These are phyloP conservation scores for Aspergillus neoniger DNA, from an alignment of 2,329 filamentous ascomycete species.

Conservation along the genomic window DNA sequence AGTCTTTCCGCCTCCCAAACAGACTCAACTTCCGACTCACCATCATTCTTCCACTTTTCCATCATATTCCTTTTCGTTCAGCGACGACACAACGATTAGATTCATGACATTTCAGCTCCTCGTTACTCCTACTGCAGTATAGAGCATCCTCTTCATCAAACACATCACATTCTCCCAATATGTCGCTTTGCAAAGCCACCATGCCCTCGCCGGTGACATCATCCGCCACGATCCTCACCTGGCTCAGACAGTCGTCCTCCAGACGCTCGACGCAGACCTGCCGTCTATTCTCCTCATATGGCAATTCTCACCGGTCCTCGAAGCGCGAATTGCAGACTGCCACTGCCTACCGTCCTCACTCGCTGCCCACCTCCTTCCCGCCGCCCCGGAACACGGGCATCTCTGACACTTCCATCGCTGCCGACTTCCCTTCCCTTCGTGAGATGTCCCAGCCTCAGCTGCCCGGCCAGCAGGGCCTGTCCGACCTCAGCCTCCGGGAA, in stretches of 20 bases:
- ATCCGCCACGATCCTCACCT: slow-evolving; percentile 46
- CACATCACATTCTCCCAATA: slow-evolving; percentile 24
- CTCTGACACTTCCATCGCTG: slow-evolving; percentile 63
- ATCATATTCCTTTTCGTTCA: slow-evolving; percentile 2
- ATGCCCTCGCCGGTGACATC: slow-evolving; percentile 48
- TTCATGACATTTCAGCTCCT: slow-evolving; percentile 8
- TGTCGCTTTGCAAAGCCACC: slow-evolving; percentile 43
- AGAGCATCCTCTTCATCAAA: slow-evolving; percentile 14
- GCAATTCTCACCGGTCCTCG: slow-evolving; percentile 43
- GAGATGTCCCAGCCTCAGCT: slow-evolving; percentile 50
- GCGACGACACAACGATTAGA: slow-evolving; percentile 13
- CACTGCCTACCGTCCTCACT: slow-evolving; percentile 64
- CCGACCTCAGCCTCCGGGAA: slow-evolving; percentile 58
- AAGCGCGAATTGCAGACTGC: slow-evolving; percentile 66
- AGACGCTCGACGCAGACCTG: slow-evolving; percentile 43
- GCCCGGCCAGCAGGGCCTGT: slow-evolving; percentile 34
- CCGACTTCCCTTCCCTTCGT: slow-evolving; percentile 50
- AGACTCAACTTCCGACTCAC: slow-evolving; percentile 17
- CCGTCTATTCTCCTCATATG: slow-evolving; percentile 52
- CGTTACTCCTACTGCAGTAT: slow-evolving; percentile 19
- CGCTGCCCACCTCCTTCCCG: slow-evolving; percentile 58
- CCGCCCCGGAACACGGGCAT: slow-evolving; percentile 60
- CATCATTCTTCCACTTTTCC: slow-evolving; percentile 13
- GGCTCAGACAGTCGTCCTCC: slow-evolving; percentile 39
- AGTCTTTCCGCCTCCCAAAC: slow-evolving; percentile 28